Base-by-base conservation (phyloP, 2,329 filamentous ascomycete genomes). In the Akanthomyces uredinophilus region DNA sequence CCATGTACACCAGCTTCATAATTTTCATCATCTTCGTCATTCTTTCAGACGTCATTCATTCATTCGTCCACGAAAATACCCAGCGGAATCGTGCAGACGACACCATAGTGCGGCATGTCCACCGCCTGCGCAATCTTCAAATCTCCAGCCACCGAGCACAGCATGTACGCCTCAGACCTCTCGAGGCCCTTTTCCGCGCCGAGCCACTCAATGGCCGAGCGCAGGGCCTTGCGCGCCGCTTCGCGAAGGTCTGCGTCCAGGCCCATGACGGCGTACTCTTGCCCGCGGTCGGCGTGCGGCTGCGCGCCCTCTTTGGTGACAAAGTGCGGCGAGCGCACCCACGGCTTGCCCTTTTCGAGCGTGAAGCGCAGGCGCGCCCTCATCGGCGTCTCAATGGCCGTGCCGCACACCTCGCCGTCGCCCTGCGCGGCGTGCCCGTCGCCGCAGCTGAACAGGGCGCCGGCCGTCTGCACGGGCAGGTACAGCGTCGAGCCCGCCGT, bases 341-440 rank as follows among this genome's bases (percentile, higher is more conserved):
- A 81, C 14, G 72, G 67, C 65, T 75, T 79, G 55, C 74, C 72
- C 68, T 80, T 81, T 61, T 78, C 73, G 7, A 83, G 71, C 3
- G 76, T 79, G 41, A 84, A 74, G n/a, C 77, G 75, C 39, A 84
- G 66, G 0, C 75, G 77, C 0, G 80, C 81, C 62, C 72, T 76
- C 71, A 82, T 79, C 1, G 79, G 75, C 29, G 81, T 83, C 72
- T 84, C 82, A 65, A 84, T 81, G 7, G 82, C 82, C n/a, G 80
- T 82, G 6, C 82, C 81, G 65, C 81, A 83, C 24, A 83, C 78
- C 65, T 83, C 81, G 4, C 81, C 81, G 63, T 83, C 80, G 3
- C 81, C 81, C 66, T 84, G 81, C 0, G 79, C 80, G 3, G 79
- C 80, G 68, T 84, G 81, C 0, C 80, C 81, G 66, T 84, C 81